Evolutionary conservation across 768 basidiomycete species (phyloP).

Genomic region (Amanita rubescens): DNA sequence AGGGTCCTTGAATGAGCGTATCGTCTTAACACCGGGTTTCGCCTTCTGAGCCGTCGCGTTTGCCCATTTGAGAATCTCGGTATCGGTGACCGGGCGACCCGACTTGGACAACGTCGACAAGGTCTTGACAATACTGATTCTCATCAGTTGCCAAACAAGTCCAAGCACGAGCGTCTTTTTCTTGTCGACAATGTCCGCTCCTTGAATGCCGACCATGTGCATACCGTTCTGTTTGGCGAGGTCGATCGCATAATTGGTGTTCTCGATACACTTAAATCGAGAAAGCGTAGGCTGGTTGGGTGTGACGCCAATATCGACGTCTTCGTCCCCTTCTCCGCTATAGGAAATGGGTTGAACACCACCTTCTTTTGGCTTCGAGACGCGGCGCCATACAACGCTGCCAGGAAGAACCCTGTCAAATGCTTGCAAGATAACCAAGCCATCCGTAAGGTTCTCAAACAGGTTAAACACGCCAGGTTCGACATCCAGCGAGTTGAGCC

Average conservation of each 20-base stretch:
- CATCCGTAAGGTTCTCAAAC: constrained; percentile 94
- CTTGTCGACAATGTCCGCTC: constrained; percentile 96
- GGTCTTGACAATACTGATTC: constrained; percentile 90
- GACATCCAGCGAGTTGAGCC: constrained; percentile 96
- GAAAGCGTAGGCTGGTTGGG: constrained; percentile 83
- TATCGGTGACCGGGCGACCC: constrained; percentile 78
- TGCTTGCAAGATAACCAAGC: constrained; percentile 85
- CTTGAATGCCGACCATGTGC: constrained; percentile 96
- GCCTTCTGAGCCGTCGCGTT: constrained; percentile 78
- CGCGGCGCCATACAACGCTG: constrained; percentile 89
- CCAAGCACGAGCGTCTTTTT: constrained; percentile 88
- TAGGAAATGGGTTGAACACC: constrained; percentile 32
- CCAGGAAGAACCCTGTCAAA: constrained; percentile 95
- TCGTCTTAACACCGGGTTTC: constrained; percentile 49
- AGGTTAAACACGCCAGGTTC: constrained; percentile 95
- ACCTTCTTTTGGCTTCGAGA: constrained; percentile 86
- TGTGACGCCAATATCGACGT: constrained; percentile 74
- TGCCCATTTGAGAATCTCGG: constrained; percentile 94
- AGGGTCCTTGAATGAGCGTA: constrained; percentile 94
- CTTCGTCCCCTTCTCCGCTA: constrained; percentile 49
- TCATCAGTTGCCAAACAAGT: constrained; percentile 97
- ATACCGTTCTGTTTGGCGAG: constrained; percentile 89
- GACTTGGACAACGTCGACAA: constrained; percentile 66
- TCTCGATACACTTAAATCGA: constrained; percentile 96
- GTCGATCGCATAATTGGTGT: constrained; percentile 94